phyloP scores from a whole-genome alignment of 108 stramenopile species.

The Nitzschia inconspicua region DNA sequence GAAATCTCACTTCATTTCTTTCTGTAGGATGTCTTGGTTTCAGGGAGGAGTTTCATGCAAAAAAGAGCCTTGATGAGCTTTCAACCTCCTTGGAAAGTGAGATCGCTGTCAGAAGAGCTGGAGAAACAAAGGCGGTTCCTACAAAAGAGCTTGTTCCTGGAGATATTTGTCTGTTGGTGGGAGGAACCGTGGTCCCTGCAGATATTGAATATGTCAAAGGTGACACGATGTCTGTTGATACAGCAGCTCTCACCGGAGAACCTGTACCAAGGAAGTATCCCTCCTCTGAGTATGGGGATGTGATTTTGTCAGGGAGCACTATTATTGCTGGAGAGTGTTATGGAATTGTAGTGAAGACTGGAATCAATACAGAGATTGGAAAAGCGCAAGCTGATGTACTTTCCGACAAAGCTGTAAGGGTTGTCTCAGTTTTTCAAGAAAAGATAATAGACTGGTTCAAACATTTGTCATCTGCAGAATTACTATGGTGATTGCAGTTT shows the following conservation, averaged over 20 bases:
- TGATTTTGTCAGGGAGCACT: background rate
- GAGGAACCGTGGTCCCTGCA: slow-evolving; percentile 77
- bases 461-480: slow-evolving; percentile 47
- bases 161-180: slow-evolving; percentile 70
- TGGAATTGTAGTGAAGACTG: slow-evolving; percentile 55
- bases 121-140: slow-evolving; percentile 31
- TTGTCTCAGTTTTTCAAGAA: slow-evolving; percentile 66
- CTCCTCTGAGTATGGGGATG: background rate
- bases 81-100: slow-evolving; percentile 43
- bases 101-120: slow-evolving; percentile 57
- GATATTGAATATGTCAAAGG: slow-evolving; percentile 71
- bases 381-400: slow-evolving; percentile 59
- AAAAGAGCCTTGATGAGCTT: slow-evolving; percentile 56
- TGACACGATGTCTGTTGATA: slow-evolving; percentile 66
- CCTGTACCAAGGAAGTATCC: slow-evolving; percentile 57
- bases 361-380: slow-evolving; percentile 73
- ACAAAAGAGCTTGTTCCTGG: slow-evolving; percentile 74
- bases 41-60: slow-evolving; percentile 75
- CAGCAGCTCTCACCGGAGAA: slow-evolving; percentile 81
- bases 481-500: slow-evolving; percentile 53
- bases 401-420: slow-evolving; percentile 55
- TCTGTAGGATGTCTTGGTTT: slow-evolving; percentile 47
- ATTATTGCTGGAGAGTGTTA: slow-evolving; percentile 58
- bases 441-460: slow-evolving; percentile 69
- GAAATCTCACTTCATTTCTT: background rate